Percentiles rank a stretch among this genome's conserved stretches.
phyloP scores from a whole-genome alignment of 192 early-diverging fungal species.

The Podila clonocystis region DNA sequence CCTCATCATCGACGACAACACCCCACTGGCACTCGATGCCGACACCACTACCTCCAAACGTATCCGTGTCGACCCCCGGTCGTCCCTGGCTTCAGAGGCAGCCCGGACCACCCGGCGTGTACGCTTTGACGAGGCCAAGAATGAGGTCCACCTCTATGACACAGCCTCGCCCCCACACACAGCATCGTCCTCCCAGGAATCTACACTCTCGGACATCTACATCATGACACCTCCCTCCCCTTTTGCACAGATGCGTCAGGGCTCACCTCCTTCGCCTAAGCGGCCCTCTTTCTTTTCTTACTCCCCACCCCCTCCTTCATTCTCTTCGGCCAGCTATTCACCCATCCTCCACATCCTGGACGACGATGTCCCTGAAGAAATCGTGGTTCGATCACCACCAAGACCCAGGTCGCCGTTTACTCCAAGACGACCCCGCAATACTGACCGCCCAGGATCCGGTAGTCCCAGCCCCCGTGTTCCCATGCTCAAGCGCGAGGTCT shows the following conservation, averaged over 20 bases:
- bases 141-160: conserved; percentile 8
- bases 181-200: not conserved
- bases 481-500: conserved; percentile 36
- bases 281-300: conserved; percentile 11
- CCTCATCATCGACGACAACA: not conserved
- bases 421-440: conserved; percentile 28
- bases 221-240: not conserved
- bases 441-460: not conserved
- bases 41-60: not conserved
- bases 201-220: conserved; percentile 4
- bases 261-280: conserved; percentile 19
- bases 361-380: conserved; percentile 7
- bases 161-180: conserved; percentile 14
- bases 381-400: not conserved
- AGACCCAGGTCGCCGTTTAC: not conserved
- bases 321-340: conserved; percentile 17
- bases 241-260: conserved; percentile 2
- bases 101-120: conserved; percentile 2
- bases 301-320: conserved; percentile 24
- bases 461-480: conserved; percentile 5
- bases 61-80: not conserved
- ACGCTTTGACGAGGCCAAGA: conserved; percentile 34
- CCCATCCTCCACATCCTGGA: conserved; percentile 11
- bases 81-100: not conserved
- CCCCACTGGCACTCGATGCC: not conserved